These are phyloP conservation scores for Pittosporum tobira DNA, from an alignment of 129 eudicot species.

Conservation along the genomic window DNA sequence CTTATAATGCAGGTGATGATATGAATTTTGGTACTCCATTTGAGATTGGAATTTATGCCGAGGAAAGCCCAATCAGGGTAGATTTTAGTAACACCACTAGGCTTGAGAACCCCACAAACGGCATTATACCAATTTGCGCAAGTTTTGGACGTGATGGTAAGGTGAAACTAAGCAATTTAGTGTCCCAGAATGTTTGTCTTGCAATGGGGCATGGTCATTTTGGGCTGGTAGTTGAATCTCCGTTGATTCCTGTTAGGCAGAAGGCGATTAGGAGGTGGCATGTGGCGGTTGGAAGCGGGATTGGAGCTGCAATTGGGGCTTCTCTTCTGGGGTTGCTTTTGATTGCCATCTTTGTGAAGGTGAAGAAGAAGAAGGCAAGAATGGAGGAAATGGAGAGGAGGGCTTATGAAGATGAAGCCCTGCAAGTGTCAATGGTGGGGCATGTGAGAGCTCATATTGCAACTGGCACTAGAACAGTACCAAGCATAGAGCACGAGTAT, in stretches of 20 bases:
- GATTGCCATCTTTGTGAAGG: constrained; percentile 71
- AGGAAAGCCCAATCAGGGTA: constrained; percentile 35
- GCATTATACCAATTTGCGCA: constrained; percentile 61
- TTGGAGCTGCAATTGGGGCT: constrained; percentile 76
- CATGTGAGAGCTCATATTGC: constrained; percentile 83
- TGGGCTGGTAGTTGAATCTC: constrained; percentile 69
- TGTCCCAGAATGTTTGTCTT: constrained; percentile 47
- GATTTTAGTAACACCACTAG: constrained; percentile 44
- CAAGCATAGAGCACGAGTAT: constrained; percentile 56
- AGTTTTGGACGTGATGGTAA: constrained; percentile 64
- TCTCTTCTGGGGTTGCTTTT: constrained; percentile 54
- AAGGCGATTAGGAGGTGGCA: constrained; percentile 51
- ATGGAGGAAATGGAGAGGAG: constrained; percentile 81
- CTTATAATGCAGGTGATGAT: constrained; percentile 60
- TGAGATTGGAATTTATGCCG: constrained; percentile 45
- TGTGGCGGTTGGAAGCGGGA: constrained; percentile 55
- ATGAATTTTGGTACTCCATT: constrained; percentile 33
- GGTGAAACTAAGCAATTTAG: constrained; percentile 51
- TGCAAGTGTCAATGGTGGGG: constrained; percentile 95
- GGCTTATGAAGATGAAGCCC: constrained; percentile 93
- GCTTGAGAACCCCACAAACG: constrained; percentile 18
- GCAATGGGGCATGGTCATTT: constrained; percentile 67
- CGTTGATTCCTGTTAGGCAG: constrained; percentile 46
- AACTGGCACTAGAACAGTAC: constrained; percentile 59
- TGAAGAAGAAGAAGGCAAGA: constrained; percentile 81